Percentiles rank a stretch among this genome's conserved stretches.
Conservation (phyloP, 2,329 filamentous ascomycete species). For the Colletotrichum tamarilloi region DNA sequence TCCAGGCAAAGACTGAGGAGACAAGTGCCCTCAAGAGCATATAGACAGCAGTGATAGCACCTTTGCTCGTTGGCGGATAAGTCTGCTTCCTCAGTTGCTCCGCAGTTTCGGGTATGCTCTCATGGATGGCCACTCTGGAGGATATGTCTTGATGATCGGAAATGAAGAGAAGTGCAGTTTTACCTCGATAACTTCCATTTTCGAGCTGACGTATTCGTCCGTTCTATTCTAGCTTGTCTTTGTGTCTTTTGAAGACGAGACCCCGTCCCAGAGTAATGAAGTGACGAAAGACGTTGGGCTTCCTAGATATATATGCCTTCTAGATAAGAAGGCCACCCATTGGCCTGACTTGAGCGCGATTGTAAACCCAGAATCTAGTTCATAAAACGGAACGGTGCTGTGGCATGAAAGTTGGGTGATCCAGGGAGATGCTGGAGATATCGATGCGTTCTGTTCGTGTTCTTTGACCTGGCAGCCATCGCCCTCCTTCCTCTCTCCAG, state of each 20-base stretch:
- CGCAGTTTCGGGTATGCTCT: background rate
- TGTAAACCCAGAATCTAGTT: slow-evolving; percentile 37
- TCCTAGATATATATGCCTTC: too few relatives aligned
- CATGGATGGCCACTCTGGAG: too few relatives aligned
- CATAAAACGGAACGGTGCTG: slow-evolving; percentile 19
- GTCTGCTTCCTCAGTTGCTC: background rate
- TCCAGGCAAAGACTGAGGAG: background rate
- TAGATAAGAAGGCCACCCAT: slow-evolving; percentile 30
- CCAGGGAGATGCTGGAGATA: slow-evolving; percentile 30
- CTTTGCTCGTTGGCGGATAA: background rate
- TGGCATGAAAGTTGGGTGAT: background rate
- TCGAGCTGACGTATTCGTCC: too few relatives aligned
- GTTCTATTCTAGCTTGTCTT: too few relatives aligned
- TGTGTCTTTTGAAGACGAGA: too few relatives aligned
- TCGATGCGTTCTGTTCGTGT: slow-evolving; percentile 39
- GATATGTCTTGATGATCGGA: too few relatives aligned
- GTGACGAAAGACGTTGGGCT: too few relatives aligned
- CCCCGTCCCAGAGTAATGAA: too few relatives aligned
- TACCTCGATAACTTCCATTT: too few relatives aligned
- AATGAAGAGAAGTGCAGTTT: too few relatives aligned
- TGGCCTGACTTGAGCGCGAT: slow-evolving; percentile 36
- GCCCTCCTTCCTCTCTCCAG: slow-evolving; percentile 24
- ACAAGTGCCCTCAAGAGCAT: background rate
- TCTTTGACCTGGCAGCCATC: slow-evolving; percentile 41
- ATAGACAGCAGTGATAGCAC: background rate